Evolutionary conservation across 441 rosid species (phyloP), one percentile per base, ranked within the genome.

Genomic region (Syzygium malaccense): DNA sequence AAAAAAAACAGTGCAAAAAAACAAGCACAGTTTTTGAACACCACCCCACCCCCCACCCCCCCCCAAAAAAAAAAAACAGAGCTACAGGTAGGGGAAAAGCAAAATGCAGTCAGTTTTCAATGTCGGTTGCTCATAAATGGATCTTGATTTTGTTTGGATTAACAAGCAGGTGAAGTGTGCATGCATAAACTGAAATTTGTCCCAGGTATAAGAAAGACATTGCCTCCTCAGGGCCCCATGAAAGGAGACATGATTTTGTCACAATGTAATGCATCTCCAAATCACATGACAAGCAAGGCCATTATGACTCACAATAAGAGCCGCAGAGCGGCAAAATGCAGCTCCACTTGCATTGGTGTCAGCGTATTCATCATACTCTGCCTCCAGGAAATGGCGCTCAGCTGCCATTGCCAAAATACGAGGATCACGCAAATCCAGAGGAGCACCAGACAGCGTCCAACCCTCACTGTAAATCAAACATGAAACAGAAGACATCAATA

Each of bases 251-350:
- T 41, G 17, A 75, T 75, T 75, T 75, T 75, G 28, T 75, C 83
- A 75, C 14, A 23, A 23, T 75, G n/a, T 13, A 75, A 41, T 75
- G 83, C 51, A 75, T 75, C 83, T 41, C n/a, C 51, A 41, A 37
- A 75, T 75, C 83, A 30, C 58, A 32, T n/a, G 18, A 83, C 85
- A 25, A 23, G 75, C 20, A 79, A 51, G 33, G 41, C 12, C 55
- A 88, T 84, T 33, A 64, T 17, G 30, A 79, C 94, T 93, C 93
- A 95, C 98, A 84, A 95, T 93, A 90, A 95, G 92, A 88, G 96
- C 96, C 32, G 95, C 95, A 87, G 98, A 95, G 88, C 98, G 98
- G 88, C 96, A 95, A 90, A 95, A 95, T 88, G 96, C 96, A 54
- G 96, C 96, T 91, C 98, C 98, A 58, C 94, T 93, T 4, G 94